phyloP scores from a whole-genome alignment of 2,329 filamentous ascomycete species.

The Penicillium digitatum region DNA sequence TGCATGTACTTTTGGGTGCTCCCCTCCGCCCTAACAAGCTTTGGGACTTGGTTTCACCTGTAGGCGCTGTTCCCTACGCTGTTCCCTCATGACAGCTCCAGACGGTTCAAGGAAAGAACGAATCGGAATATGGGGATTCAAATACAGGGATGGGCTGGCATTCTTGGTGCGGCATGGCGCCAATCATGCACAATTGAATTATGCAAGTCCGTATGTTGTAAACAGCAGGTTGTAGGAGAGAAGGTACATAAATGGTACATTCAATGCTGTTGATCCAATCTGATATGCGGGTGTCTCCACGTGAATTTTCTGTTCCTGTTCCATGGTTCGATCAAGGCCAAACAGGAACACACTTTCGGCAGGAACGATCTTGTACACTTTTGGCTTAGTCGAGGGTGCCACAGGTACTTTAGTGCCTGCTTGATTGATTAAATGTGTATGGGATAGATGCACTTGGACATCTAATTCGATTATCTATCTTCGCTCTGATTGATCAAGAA shows the following conservation, averaged over 20 bases:
- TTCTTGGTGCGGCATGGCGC: not conserved
- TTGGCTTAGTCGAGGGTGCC: not conserved
- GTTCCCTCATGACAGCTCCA: not conserved
- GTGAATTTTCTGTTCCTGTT: constrained; percentile 6
- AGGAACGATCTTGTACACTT: constrained; percentile 1
- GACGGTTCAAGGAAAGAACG: not conserved
- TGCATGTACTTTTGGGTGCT: not conserved
- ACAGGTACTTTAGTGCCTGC: not conserved
- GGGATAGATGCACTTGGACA: not conserved
- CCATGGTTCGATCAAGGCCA: not conserved
- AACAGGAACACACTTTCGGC: not conserved
- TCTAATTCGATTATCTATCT: not conserved
- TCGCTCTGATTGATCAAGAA: not conserved
- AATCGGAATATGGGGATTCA: not conserved
- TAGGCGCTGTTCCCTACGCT: not conserved
- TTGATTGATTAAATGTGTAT: not conserved
- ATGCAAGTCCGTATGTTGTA: not conserved
- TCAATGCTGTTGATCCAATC: constrained; percentile 8
- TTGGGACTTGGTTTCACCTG: not conserved
- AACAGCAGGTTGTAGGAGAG: not conserved
- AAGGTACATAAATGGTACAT: not conserved
- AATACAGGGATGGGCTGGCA: constrained; percentile 3
- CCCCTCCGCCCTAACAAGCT: not conserved
- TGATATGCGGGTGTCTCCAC: constrained; percentile 11
- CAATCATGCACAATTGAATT: not conserved